Conservation (phyloP, 2,329 filamentous ascomycete genomes). For the Diaporthe sp. region DNA sequence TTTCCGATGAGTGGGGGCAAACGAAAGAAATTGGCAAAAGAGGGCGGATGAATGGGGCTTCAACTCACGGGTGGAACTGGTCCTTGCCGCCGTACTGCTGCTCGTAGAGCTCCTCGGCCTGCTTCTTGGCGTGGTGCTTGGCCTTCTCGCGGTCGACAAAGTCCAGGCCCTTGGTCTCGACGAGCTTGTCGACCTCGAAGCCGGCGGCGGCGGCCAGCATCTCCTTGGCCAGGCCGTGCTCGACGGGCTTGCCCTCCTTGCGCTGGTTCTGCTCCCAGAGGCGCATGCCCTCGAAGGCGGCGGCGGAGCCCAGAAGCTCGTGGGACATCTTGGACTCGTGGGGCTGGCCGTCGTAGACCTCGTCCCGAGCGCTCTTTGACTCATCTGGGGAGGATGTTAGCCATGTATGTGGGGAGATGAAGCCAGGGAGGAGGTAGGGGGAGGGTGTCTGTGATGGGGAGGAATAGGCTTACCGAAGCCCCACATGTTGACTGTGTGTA, state of each 20-base stretch:
- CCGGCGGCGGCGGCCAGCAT: constrained; percentile 78
- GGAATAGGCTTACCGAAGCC: constrained; percentile 39
- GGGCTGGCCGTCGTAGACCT: constrained; percentile 54
- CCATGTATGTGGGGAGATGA: not conserved
- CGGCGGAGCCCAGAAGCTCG: constrained; percentile 81
- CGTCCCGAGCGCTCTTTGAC: constrained; percentile 56
- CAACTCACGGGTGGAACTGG: constrained; percentile 70
- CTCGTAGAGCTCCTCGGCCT: constrained; percentile 72
- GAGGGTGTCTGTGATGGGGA: not conserved
- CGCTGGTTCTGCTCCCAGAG: constrained; percentile 82
- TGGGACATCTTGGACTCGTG: constrained; percentile 77
- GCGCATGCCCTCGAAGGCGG: constrained; percentile 85
- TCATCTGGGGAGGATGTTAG: constrained; percentile 50
- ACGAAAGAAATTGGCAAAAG: too few species aligned
- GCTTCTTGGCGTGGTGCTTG: constrained; percentile 69
- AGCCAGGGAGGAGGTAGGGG: not conserved
- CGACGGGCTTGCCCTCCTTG: constrained; percentile 76
- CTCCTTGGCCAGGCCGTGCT: constrained; percentile 84
- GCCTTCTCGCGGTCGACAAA: constrained; percentile 69
- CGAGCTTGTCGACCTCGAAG: constrained; percentile 81
- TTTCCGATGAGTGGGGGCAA: too few species aligned
- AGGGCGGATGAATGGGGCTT: not conserved
- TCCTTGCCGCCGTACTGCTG: constrained; percentile 68
- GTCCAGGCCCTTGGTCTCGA: constrained; percentile 78
- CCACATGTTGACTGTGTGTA: constrained; percentile 40